Evolutionary conservation across 176 grass and related monocot genomes (phyloP).

Genomic region (Rhynchospora breviuscula): DNA sequence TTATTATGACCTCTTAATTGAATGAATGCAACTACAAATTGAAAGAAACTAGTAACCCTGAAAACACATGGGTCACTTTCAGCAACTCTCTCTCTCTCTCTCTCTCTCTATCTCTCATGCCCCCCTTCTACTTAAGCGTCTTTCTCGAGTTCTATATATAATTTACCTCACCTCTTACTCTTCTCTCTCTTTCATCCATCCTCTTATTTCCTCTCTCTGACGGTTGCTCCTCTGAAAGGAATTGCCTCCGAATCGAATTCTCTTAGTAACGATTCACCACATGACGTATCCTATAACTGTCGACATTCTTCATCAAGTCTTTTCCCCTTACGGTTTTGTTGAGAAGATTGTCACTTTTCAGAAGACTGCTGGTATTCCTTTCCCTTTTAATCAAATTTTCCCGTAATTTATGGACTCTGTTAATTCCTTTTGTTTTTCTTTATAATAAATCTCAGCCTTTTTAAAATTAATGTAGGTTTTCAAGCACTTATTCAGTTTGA

Average conservation of each 20-base stretch:
- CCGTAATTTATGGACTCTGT: neutral
- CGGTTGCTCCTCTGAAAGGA: constrained; percentile 55
- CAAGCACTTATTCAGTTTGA: constrained; percentile 90
- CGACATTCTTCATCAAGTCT: constrained; percentile 96
- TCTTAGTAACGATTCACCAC: constrained; percentile 99
- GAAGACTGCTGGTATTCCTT: constrained; percentile 82
- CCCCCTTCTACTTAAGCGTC: constrained; percentile 32
- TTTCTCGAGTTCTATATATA: constrained; percentile 39
- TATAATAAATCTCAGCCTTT: constrained; percentile 2
- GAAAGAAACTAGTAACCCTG: constrained; percentile 19
- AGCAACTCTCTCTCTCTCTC: constrained; percentile 35
- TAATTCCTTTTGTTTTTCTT: neutral
- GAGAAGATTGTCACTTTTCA: constrained; percentile 99
- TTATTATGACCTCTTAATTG: neutral
- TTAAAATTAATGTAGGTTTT: constrained; percentile 55
- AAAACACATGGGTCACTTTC: constrained; percentile 32
- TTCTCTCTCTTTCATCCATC: constrained; percentile 54
- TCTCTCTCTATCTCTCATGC: constrained; percentile 28
- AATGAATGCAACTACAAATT: neutral
- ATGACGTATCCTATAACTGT: constrained; percentile 99
- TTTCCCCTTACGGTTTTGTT: constrained; percentile 95
- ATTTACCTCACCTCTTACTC: constrained; percentile 47
- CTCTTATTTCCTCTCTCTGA: constrained; percentile 43
- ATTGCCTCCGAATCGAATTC: constrained; percentile 94
- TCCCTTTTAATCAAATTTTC: constrained; percentile 27